Evolutionary conservation across 164 flowering plant genomes (phyloP), one percentile per base, ranked within the genome.

Genomic region (Magnolia changhungtana): DNA sequence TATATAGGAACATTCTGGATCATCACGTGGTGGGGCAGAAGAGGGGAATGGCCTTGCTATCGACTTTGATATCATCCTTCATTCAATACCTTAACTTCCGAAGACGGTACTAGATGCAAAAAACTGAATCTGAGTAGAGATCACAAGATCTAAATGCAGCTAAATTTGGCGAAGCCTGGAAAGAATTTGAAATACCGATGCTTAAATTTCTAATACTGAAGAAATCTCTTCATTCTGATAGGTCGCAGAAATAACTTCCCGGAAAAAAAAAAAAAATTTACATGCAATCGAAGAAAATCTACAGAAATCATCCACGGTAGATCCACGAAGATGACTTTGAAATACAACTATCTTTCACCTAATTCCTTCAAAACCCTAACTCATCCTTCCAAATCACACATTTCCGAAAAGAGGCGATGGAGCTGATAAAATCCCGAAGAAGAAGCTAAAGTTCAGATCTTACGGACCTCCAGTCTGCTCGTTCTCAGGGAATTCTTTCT

Each of bases 401-500:
- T 55, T 51, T 71, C 73, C 50, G 20, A 74, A 71, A 68, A 27
- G 6, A 64, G 19, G 24, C 8, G 67, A 64, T 64, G 24, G 67
- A 64, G 19, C 68, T 14, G 63, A 55, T 55, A 55, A 55, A 55
- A 11, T 3, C 13, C 13, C 10, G 52, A 50, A 59, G 65, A 52
- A 23, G 11, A 18, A 65, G 3, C 29, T 49, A 71, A 49, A 65
- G 76, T 18, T 76, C 78, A 82, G 87, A 86, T 83, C 86, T 75
- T 11, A 80, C 78, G 21, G n/a, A 92, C 97, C 96, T 79, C 80
- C 90, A 37, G 76, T 69, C 74, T 88, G 89, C 24, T 92, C 92
- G 45, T 82, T 91, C 75, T 92, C 96, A 13, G 90, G 79, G 82
- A 93, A 93, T 83, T 93, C 98, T 74, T 92, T 90, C 81, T 89